Evolutionary conservation across 2,329 filamentous ascomycete species (phyloP), one percentile per base, ranked within the genome.

Genomic region (Corynespora cassiicola): DNA sequence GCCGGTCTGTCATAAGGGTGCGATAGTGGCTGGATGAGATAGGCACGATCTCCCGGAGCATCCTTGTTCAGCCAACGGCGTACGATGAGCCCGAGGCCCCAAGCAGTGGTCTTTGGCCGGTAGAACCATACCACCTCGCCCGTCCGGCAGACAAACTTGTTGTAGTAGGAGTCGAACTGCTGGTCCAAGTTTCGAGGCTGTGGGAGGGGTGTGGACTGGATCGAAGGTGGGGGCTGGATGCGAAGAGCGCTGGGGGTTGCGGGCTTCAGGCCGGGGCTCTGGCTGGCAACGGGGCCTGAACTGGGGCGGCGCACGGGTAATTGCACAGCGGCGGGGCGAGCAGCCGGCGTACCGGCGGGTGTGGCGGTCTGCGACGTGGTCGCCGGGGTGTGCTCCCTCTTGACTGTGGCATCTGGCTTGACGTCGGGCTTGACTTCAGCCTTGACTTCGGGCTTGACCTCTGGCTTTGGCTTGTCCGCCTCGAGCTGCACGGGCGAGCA

Each of bases 111-210:
- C 36, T 59, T 54, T 5, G 71, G 73, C 22, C 76, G 71, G 41
- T 73, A 72, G 50, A 79, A 81, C 79, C 79, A 82, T 3, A 79
- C 74, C 0, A 82, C 61, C 53, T 82, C 79, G 6, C 79, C 79
- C 3, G 73, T 71, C 5, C 79, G 69, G 50, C 74, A 80, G 14
- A 80, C 61, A 53, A 78, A 80, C 39, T 64, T 67, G 25, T 68
- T 63, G 26, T 75, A 75, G 23, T 72, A 62, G 19, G 65, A 53
- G 56, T 82, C 79, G 4, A 75, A 52, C 17, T 71, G 64, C 52
- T 81, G 77, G 41, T 82, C 79, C 2, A 60, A 39, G 2, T 63
- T 70, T 30, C 65, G 68, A 4, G 68, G 60, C 23, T 66, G 56
- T 10, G 73, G 67, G 2, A 75, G 63, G n/a, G 66, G 66, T 17